A percentile compares a stretch with the other conserved stretches of the same genome.
These are phyloP conservation scores for Tetradesmus obliquus DNA, from an alignment of 139 green algal species.

Conservation along the genomic window DNA sequence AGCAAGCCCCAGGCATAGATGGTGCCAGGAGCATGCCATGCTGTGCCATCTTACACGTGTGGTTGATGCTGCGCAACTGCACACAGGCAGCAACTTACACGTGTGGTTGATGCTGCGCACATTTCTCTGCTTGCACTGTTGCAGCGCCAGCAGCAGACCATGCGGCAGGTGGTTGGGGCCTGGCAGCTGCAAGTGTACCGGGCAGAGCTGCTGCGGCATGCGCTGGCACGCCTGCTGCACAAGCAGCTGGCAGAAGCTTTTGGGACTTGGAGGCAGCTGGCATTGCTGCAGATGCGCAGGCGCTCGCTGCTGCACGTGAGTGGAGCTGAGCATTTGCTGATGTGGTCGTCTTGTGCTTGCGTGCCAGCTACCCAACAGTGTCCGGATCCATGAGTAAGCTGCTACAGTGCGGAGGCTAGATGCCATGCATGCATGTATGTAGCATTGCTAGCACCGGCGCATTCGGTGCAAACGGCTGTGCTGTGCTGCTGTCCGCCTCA, in stretches of 20 bases:
- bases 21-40: too few relatives aligned
- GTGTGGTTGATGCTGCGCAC: too few relatives aligned
- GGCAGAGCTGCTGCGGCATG: slow-evolving; percentile 14
- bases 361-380: not conserved
- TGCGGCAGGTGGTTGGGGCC: slow-evolving; percentile 24
- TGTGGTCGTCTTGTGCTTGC: too few relatives aligned
- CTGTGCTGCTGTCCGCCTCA: not conserved
- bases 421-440: too few relatives aligned
- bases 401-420: too few relatives aligned
- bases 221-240: not conserved
- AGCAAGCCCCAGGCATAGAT: too few relatives aligned
- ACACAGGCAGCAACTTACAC: too few relatives aligned
- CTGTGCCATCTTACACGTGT: too few relatives aligned
- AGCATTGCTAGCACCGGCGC: too few relatives aligned
- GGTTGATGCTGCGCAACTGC: too few relatives aligned
- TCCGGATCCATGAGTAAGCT: not conserved
- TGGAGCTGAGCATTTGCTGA: too few relatives aligned
- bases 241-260: slow-evolving; percentile 2
- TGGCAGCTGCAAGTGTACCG: not conserved
- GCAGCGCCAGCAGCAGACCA: not conserved
- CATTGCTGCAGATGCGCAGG: not conserved
- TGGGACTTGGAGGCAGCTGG: slow-evolving; percentile 1
- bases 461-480: not conserved
- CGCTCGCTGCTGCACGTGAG: slow-evolving; percentile 31
- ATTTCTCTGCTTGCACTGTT: not conserved